These are phyloP conservation scores for Aethionema arabicum DNA, from an alignment of 345 rosid genomes.

Conservation along the genomic window DNA sequence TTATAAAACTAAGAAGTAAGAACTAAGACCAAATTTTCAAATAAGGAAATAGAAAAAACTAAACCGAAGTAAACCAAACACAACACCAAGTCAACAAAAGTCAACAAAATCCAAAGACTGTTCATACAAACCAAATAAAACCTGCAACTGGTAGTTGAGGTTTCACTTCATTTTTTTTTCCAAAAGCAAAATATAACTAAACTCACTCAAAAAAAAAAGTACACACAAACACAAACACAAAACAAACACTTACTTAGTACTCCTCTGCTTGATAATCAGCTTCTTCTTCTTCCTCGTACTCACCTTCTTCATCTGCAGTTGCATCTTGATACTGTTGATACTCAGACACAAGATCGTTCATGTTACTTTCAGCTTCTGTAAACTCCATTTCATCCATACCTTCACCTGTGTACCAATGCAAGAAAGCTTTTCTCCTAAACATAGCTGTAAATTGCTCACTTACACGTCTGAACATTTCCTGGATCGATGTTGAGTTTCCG, in stretches of 20 bases:
- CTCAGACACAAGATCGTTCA: constrained; percentile 89
- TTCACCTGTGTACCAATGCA: constrained; percentile 88
- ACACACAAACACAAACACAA: too few species aligned
- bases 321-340: constrained; percentile 92
- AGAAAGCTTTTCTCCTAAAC: constrained; percentile 40
- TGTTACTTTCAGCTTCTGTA: constrained; percentile 87
- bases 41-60: too few species aligned
- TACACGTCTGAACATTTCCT: constrained; percentile 39
- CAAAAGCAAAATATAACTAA: neutral
- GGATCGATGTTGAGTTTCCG: constrained; percentile 69
- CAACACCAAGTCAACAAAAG: too few species aligned
- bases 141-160: constrained; percentile 11
- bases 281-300: constrained; percentile 59
- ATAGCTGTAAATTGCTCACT: constrained; percentile 39
- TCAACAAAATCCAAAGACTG: too few species aligned
- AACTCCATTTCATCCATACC: constrained; percentile 99
- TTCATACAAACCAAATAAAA: too few species aligned
- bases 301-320: constrained; percentile 56
- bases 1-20: too few species aligned
- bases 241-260: constrained; percentile 27
- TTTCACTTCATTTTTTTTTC: neutral
- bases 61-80: too few species aligned
- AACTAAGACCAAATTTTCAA: too few species aligned
- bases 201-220: neutral
- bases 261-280: constrained; percentile 31